phyloP scores from a whole-genome alignment of 2,329 filamentous ascomycete genomes.

The Neopestalotiopsis sp. region DNA sequence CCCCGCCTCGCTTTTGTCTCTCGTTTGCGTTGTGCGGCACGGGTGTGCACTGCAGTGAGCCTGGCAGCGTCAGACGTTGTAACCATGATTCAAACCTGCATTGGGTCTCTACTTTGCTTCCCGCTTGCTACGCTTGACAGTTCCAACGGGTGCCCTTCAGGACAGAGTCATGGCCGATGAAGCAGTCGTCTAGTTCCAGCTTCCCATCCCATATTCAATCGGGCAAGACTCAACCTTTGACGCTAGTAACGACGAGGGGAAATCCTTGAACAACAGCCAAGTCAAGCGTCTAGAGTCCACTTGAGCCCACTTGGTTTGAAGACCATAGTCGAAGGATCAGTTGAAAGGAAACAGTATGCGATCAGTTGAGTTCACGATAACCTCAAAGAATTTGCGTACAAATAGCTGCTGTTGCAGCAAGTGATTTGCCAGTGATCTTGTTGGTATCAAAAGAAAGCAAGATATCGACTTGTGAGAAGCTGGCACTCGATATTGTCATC shows the following conservation, averaged over 20 bases:
- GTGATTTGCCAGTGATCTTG: neutral
- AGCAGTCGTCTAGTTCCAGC: too few species aligned
- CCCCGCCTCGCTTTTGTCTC: too few species aligned
- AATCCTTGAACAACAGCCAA: neutral
- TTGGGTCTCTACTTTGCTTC: too few species aligned
- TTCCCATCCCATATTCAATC: neutral
- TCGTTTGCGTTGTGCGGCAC: too few species aligned
- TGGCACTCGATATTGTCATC: neutral
- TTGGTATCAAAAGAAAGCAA: neutral
- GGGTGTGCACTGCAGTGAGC: too few species aligned
- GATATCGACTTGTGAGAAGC: neutral
- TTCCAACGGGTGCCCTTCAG: too few species aligned
- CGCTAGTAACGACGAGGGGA: neutral
- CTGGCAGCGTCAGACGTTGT: too few species aligned
- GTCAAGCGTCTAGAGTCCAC: slow-evolving; percentile 3
- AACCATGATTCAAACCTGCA: too few species aligned
- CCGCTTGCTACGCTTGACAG: too few species aligned
- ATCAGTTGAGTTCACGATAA: slow-evolving; percentile 14
- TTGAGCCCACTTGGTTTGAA: slow-evolving; percentile 13
- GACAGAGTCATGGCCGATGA: too few species aligned
- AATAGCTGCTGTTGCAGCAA: neutral
- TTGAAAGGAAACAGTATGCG: slow-evolving; percentile 16
- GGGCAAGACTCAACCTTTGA: neutral
- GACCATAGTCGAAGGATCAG: slow-evolving; percentile 1
- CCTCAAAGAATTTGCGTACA: slow-evolving; percentile 5